These are phyloP conservation scores for Pisolithus thermaeus DNA, from an alignment of 1,284 basidiomycete species.

Conservation along the genomic window DNA sequence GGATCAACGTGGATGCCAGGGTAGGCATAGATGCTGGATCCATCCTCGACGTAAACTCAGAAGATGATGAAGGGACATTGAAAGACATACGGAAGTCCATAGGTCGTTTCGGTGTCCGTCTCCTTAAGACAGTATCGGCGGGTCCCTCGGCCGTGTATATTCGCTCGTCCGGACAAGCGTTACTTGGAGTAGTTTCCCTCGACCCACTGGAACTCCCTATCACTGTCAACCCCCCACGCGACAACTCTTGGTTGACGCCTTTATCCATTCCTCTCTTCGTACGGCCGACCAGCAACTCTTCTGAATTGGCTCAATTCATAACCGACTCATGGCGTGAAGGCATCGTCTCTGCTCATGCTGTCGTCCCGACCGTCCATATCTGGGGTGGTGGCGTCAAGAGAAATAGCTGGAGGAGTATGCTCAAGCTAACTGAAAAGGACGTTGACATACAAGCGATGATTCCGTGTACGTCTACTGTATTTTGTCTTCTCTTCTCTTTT, in stretches of 20 bases:
- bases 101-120: constrained; percentile 58
- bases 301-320: constrained; percentile 45
- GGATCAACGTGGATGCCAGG: constrained; percentile 50
- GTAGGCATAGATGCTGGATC: constrained; percentile 62
- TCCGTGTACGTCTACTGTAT: constrained; percentile 39
- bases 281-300: constrained; percentile 47
- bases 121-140: constrained; percentile 51
- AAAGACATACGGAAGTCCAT: constrained; percentile 52
- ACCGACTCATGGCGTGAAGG: constrained; percentile 57
- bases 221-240: constrained; percentile 48
- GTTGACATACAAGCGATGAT: constrained; percentile 42
- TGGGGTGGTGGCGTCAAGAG: constrained; percentile 44
- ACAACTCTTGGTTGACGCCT: constrained; percentile 52
- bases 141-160: constrained; percentile 45
- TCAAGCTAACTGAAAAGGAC: constrained; percentile 40
- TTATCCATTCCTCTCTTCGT: constrained; percentile 51
- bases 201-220: constrained; percentile 52
- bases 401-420: constrained; percentile 44
- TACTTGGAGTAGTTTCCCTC: constrained; percentile 44
- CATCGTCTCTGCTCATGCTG: constrained; percentile 37
- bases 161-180: constrained; percentile 34
- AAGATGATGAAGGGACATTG: constrained; percentile 36
- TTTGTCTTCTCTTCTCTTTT: constrained; percentile 4
- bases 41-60: constrained; percentile 48
- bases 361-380: constrained; percentile 39